Conservation (phyloP, 257 asterid genomes). For the Ophiorrhiza pumila region DNA sequence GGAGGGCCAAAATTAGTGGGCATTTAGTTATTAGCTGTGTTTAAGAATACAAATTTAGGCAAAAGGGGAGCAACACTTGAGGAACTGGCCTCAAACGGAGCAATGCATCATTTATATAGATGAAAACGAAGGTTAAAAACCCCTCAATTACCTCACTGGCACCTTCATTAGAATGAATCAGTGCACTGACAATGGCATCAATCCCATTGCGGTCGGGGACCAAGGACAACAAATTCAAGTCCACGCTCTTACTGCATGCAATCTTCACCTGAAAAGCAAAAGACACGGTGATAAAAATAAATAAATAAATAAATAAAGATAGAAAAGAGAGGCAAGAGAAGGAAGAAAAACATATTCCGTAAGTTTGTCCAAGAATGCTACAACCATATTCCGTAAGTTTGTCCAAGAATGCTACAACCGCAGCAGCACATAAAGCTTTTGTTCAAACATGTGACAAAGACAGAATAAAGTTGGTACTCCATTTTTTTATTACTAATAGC, state of each 20-base stretch:
- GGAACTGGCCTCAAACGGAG: background rate
- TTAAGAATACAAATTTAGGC: background rate
- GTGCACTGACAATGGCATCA: background rate
- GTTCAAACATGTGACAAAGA: background rate
- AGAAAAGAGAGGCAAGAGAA: background rate
- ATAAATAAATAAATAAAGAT: background rate
- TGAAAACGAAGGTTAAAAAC: background rate
- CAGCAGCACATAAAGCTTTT: background rate
- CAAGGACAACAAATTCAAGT: background rate
- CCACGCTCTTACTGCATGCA: background rate
- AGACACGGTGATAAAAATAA: background rate
- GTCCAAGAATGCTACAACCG: conserved; percentile 5
- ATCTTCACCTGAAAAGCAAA: background rate
- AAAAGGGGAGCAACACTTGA: background rate
- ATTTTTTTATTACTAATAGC: too few relatives aligned
- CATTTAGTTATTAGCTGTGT: background rate
- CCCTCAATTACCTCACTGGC: background rate
- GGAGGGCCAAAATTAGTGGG: background rate
- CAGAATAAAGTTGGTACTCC: background rate
- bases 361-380: conserved; percentile 8
- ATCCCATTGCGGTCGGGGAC: too few relatives aligned
- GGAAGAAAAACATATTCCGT: background rate
- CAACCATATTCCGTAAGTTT: too few relatives aligned
- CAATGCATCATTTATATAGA: background rate
- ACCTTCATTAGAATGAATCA: background rate